Evolutionary conservation across 2,329 filamentous ascomycete genomes (phyloP), one percentile per base, ranked within the genome.

Genomic region (Davidsoniella eucalypti): DNA sequence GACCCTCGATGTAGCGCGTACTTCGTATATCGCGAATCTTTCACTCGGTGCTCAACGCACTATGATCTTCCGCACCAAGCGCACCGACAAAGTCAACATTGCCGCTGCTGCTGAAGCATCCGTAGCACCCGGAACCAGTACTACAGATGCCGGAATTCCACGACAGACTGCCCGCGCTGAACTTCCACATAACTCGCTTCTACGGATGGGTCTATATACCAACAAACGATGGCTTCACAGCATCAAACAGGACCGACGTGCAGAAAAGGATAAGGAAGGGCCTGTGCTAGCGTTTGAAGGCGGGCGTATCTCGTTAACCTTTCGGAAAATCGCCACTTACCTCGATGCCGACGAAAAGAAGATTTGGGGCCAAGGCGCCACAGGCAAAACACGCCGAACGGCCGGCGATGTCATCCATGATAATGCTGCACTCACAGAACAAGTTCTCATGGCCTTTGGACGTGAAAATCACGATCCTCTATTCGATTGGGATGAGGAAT

Each of bases 281-380:
- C 74, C 75, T 5, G 90, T 96, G 61, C 72, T 79, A 39, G 82
- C 84, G 0, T 87, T 76, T 58, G 69, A 68, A 5, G 84, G 87
- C 5, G 78, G 80, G 44, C 82, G 92, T 44, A 94, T 98, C 61
- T 93, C 85, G 44, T 71, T 98, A 36, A 98, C 92, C 0, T 96
- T 98, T 62, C 75, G 92, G 42, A 72, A 78, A 21, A 95, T 98
- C 55, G 87, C 80, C 2, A 98, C 92, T 0, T 96, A 87, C 60
- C 65, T 94, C 42, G 71, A 82, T 57, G 67, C 69, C 3, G 69
- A 76, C n/a, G 70, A 75, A 38, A 69, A 69, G 26, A 66, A 66
- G 2, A 94, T 98, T 50, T 96, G 88, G 90, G 92, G 92, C 12
- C 88, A 95, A 64, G 92, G 92, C 2, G 90, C 88, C 0, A 77